Conservation (phyloP, 805 yeast species). For the Candida cerambycidarum region DNA sequence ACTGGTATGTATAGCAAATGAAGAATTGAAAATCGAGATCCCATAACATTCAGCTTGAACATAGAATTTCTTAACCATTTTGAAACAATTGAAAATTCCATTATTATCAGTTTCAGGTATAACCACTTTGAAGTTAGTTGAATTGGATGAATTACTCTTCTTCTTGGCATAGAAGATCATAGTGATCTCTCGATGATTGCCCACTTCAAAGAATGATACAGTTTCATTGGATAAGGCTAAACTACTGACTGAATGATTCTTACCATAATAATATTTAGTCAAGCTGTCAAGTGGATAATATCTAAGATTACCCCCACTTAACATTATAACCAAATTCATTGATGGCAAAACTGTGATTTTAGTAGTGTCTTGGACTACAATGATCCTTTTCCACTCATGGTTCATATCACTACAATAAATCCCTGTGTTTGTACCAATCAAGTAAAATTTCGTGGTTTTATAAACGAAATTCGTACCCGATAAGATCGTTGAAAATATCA, state of each 20-base stretch:
- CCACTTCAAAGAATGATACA: slow-evolving; percentile 62
- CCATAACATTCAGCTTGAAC: slow-evolving; percentile 58
- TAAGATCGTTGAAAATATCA: slow-evolving; percentile 37
- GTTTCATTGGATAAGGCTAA: slow-evolving; percentile 49
- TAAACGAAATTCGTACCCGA: slow-evolving; percentile 48
- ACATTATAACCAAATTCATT: slow-evolving; percentile 53
- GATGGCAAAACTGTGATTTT: slow-evolving; percentile 62
- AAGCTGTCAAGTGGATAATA: slow-evolving; percentile 65
- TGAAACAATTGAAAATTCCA: slow-evolving; percentile 40
- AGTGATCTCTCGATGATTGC: slow-evolving; percentile 62
- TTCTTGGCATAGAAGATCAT: slow-evolving; percentile 57
- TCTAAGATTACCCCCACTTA: slow-evolving; percentile 58
- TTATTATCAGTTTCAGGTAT: slow-evolving; percentile 57
- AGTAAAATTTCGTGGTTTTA: slow-evolving; percentile 44
- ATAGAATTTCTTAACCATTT: slow-evolving; percentile 44
- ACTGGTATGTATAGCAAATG: slow-evolving; percentile 65
- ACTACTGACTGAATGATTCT: slow-evolving; percentile 41
- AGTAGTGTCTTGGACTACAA: slow-evolving; percentile 51
- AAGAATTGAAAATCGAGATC: slow-evolving; percentile 60
- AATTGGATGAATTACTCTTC: slow-evolving; percentile 43
- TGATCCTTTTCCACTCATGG: slow-evolving; percentile 58
- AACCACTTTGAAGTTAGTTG: slow-evolving; percentile 56
- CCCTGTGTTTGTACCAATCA: slow-evolving; percentile 67
- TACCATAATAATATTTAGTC: slow-evolving; percentile 54
- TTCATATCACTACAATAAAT: slow-evolving; percentile 51